A percentile compares a stretch with the other conserved stretches of the same genome.
phyloP scores from a whole-genome alignment of 2,329 filamentous ascomycete species.

The Trichoderma aggressivum region DNA sequence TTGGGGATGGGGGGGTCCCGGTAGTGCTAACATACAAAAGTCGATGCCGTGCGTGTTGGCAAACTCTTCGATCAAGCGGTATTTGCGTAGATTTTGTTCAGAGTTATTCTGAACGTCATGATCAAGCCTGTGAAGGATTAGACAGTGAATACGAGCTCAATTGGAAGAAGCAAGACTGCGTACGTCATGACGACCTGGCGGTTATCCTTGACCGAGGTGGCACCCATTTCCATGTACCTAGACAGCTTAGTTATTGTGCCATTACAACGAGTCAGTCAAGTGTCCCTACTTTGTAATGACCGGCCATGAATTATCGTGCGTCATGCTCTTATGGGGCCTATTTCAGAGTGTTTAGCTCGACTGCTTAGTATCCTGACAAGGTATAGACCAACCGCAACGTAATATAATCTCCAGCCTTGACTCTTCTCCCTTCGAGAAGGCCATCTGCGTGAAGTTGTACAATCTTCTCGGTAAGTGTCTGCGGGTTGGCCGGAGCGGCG shows the following conservation, averaged over 20 bases:
- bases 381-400: conserved; percentile 34
- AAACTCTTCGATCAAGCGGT: conserved; percentile 76
- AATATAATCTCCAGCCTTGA: conserved; percentile 81
- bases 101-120: conserved; percentile 86
- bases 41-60: conserved; percentile 72
- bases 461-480: conserved; percentile 91
- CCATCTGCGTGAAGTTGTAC: conserved; percentile 79
- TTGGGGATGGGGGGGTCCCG: not conserved
- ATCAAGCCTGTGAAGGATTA: conserved; percentile 51
- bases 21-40: conserved; percentile 48
- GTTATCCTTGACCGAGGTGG: conserved; percentile 38
- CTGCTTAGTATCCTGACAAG: no score
- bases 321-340: conserved; percentile 70
- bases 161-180: not conserved
- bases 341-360: not conserved
- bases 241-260: not conserved
- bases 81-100: conserved; percentile 78
- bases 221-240: conserved; percentile 71
- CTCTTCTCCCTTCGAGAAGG: conserved; percentile 68
- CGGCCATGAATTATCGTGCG: conserved; percentile 80
- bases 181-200: conserved; percentile 62
- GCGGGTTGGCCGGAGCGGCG: conserved; percentile 43
- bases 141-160: not conserved
- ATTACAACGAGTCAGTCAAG: not conserved
- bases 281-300: conserved; percentile 55